A percentile compares a stretch with the other conserved stretches of the same genome.
Evolutionary conservation across 345 rosid genomes (phyloP).

Genomic region (Eucalyptus cloeziana): DNA sequence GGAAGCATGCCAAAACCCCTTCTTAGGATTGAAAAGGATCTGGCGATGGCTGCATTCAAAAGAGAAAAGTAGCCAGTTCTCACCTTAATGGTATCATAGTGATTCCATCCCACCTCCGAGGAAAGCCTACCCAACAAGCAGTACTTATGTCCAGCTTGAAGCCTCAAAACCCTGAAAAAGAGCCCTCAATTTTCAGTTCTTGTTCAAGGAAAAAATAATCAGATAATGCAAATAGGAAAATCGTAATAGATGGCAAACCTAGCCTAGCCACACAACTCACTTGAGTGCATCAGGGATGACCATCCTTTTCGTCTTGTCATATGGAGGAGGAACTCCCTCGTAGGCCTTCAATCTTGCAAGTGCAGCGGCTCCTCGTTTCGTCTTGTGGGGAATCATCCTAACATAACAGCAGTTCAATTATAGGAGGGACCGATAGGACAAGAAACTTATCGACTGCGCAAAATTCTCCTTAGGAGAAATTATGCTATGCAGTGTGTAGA

Average conservation of each 20-base stretch:
- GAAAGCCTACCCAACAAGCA: conserved; percentile 64
- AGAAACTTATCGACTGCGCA: neutral
- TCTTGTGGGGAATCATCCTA: conserved; percentile 84
- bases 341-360: conserved; percentile 69
- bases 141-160: conserved; percentile 71
- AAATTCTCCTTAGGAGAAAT: fast-evolving
- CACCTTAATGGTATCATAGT: conserved; percentile 69
- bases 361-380: conserved; percentile 75
- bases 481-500: fast-evolving
- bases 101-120: conserved; percentile 83
- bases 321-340: conserved; percentile 79
- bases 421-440: neutral
- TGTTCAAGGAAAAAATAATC: neutral
- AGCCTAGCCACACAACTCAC: conserved; percentile 3
- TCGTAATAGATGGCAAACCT: neutral
- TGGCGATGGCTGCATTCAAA: neutral
- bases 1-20: neutral
- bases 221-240: fast-evolving
- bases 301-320: conserved; percentile 78
- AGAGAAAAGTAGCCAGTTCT: neutral
- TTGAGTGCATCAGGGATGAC: conserved; percentile 87
- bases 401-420: neutral
- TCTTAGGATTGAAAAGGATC: neutral
- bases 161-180: conserved; percentile 66
- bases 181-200: neutral